These are phyloP conservation scores for Punctularia strigosozonata DNA, from an alignment of 768 basidiomycete species.

Conservation along the genomic window DNA sequence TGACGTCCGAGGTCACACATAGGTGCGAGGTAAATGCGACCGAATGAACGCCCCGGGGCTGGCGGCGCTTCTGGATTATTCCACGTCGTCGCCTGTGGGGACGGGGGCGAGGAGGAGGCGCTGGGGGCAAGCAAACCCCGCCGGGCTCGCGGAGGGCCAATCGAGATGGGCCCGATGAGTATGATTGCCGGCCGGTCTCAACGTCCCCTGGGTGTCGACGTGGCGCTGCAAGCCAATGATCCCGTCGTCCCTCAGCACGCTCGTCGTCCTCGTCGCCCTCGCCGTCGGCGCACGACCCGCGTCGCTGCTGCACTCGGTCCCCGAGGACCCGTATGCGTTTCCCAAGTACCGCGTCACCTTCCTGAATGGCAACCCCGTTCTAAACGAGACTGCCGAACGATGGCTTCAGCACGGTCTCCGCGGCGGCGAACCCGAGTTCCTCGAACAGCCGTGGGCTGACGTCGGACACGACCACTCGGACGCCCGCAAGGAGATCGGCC, in stretches of 20 bases:
- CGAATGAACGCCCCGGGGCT: no score
- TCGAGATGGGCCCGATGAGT: no score
- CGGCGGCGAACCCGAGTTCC: constrained; percentile 70
- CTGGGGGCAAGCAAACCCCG: no score
- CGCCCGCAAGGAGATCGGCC: constrained; percentile 48
- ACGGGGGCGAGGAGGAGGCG: no score
- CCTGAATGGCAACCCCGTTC: constrained; percentile 66
- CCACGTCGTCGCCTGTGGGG: no score
- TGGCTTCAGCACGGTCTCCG: constrained; percentile 66
- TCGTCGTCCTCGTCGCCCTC: constrained; percentile 43
- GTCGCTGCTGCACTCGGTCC: constrained; percentile 51
- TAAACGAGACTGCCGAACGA: constrained; percentile 56
- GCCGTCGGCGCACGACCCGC: constrained; percentile 45
- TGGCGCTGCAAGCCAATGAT: constrained; percentile 12
- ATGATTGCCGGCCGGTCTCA: no score
- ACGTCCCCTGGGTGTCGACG: no score
- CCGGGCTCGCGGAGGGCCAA: no score
- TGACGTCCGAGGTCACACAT: no score
- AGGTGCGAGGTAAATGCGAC: no score
- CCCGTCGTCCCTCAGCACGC: constrained; percentile 21
- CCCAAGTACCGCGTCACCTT: constrained; percentile 76
- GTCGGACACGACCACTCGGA: constrained; percentile 25
- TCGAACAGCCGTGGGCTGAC: constrained; percentile 50
- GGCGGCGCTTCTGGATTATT: no score
- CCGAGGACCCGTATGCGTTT: constrained; percentile 71